Evolutionary conservation across 2,329 filamentous ascomycete genomes (phyloP).

Genomic region (Alternaria postmessia): DNA sequence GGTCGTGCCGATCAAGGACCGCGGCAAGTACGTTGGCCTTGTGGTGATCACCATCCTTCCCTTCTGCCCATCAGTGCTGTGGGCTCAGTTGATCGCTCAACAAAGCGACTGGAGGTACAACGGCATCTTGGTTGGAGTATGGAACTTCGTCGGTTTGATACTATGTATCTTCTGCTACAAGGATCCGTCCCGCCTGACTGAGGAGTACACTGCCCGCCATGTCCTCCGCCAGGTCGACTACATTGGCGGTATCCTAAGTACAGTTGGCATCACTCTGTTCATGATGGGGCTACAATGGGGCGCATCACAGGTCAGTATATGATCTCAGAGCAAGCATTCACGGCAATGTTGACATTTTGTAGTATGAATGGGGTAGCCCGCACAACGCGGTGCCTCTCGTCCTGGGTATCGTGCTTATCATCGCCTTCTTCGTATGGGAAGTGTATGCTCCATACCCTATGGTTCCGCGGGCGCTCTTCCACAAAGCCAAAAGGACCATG

Average conservation of each 20-base stretch:
- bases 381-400: slow-evolving; percentile 65
- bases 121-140: slow-evolving; percentile 62
- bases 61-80: slow-evolving; percentile 69
- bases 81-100: slow-evolving; percentile 64
- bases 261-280: slow-evolving; percentile 42
- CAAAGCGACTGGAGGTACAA: slow-evolving; percentile 64
- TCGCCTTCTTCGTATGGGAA: slow-evolving; percentile 62
- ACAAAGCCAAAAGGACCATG: slow-evolving; percentile 43
- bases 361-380: slow-evolving; percentile 64
- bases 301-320: slow-evolving; percentile 41
- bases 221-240: slow-evolving; percentile 43
- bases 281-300: slow-evolving; percentile 52
- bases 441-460: slow-evolving; percentile 55
- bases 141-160: slow-evolving; percentile 62
- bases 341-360: slow-evolving; percentile 55
- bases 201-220: slow-evolving; percentile 47
- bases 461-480: slow-evolving; percentile 50
- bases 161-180: slow-evolving; percentile 58
- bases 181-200: slow-evolving; percentile 49
- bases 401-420: slow-evolving; percentile 59
- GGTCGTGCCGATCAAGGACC: slow-evolving; percentile 70
- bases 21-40: slow-evolving; percentile 68
- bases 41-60: slow-evolving; percentile 69
- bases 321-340: neutral
- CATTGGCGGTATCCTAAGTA: slow-evolving; percentile 41